A percentile compares a stretch with the other conserved stretches of the same genome.
Evolutionary conservation across 2,329 filamentous ascomycete genomes (phyloP).

Genomic region (Fusarium tupiense): DNA sequence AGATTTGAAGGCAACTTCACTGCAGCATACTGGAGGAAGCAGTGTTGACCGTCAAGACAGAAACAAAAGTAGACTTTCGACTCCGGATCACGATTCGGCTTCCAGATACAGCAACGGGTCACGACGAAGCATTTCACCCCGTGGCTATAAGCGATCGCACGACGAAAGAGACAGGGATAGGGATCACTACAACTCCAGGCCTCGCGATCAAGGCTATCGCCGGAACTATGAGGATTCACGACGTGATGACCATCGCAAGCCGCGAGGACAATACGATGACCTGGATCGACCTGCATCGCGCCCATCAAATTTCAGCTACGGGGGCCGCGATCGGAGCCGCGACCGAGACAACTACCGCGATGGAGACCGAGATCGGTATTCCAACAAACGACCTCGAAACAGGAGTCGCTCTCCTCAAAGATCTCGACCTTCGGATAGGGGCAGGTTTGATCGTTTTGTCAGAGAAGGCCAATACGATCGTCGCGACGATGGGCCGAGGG

Average conservation of each 20-base stretch:
- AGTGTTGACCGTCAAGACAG: conserved; percentile 94
- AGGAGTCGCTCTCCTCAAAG: conserved; percentile 63
- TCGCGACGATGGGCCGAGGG: conserved; percentile 32
- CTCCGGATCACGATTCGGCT: conserved; percentile 62
- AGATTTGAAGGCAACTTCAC: conserved; percentile 86
- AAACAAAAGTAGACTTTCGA: conserved; percentile 71
- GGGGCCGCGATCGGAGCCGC: conserved; percentile 57
- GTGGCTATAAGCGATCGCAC: conserved; percentile 72
- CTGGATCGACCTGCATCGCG: conserved; percentile 61
- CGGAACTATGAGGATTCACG: conserved; percentile 69
- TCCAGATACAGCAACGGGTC: conserved; percentile 54
- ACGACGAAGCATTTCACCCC: conserved; percentile 67
- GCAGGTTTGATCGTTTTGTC: conserved; percentile 48
- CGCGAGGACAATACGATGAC: conserved; percentile 65
- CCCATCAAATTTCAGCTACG: conserved; percentile 56
- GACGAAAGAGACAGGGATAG: conserved; percentile 64
- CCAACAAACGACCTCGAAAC: conserved; percentile 65
- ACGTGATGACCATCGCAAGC: conserved; percentile 57
- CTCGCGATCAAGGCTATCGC: conserved; percentile 61
- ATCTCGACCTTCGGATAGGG: conserved; percentile 50
- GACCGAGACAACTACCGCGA: conserved; percentile 52
- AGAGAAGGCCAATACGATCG: conserved; percentile 44
- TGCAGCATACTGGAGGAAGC: conserved; percentile 77
- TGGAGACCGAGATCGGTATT: conserved; percentile 56
- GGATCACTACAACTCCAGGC: conserved; percentile 59